Evolutionary conservation across 352 stramenopile genomes (phyloP).

Genomic region (Globisporangium ultimum): DNA sequence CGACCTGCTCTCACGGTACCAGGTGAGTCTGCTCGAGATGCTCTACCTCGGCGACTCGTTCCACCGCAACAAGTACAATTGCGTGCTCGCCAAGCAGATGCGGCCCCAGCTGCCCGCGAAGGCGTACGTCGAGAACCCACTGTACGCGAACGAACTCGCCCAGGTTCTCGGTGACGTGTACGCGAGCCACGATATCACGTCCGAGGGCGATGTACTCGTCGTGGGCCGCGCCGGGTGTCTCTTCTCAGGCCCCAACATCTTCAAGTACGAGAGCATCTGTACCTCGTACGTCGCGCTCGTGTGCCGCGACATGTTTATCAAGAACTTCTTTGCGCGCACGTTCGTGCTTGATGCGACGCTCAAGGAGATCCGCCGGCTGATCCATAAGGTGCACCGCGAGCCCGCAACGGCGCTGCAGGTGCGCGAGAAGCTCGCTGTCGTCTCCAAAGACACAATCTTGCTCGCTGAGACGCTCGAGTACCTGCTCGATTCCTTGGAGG

Average conservation of each 20-base stretch:
- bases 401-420: slow-evolving; percentile 82
- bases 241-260: slow-evolving; percentile 93
- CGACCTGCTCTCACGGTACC: slow-evolving; percentile 94
- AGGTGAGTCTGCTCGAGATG: slow-evolving; percentile 94
- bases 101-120: slow-evolving; percentile 92
- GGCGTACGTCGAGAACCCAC: slow-evolving; percentile 93
- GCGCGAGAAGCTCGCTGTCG: slow-evolving; percentile 88
- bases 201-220: slow-evolving; percentile 91
- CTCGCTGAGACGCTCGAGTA: slow-evolving; percentile 97
- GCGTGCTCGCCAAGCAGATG: slow-evolving; percentile 97
- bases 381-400: slow-evolving; percentile 86
- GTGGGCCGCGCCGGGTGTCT: slow-evolving; percentile 93
- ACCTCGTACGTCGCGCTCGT: slow-evolving; percentile 95
- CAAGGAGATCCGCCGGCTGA: slow-evolving; percentile 90
- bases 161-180: slow-evolving; percentile 93
- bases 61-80: slow-evolving; percentile 97
- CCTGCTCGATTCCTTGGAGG: slow-evolving; percentile 93
- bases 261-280: slow-evolving; percentile 94
- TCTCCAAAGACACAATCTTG: slow-evolving; percentile 94
- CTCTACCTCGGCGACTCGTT: slow-evolving; percentile 94
- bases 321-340: slow-evolving; percentile 96
- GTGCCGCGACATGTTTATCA: slow-evolving; percentile 96
- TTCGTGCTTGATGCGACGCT: slow-evolving; percentile 96
- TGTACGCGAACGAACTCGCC: slow-evolving; percentile 97
- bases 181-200: slow-evolving; percentile 92